Percentiles rank a stretch among this genome's conserved stretches.
These are phyloP conservation scores for Aspergillus candidus DNA, from an alignment of 2,329 filamentous ascomycete species.

Conservation along the genomic window DNA sequence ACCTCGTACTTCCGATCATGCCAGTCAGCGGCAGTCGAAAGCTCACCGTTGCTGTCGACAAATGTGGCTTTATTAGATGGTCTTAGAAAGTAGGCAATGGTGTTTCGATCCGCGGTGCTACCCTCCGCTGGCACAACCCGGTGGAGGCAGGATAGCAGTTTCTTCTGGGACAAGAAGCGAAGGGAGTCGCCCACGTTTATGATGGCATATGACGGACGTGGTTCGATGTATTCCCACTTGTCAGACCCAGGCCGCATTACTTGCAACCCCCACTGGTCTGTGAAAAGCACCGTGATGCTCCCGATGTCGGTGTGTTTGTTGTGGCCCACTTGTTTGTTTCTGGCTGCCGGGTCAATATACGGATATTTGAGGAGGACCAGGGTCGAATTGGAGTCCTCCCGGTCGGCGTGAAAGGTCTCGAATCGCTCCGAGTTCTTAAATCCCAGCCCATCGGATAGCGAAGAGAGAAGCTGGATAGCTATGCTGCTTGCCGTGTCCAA, in stretches of 20 bases:
- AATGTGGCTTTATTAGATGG: neutral
- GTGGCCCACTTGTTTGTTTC: slow-evolving; percentile 13
- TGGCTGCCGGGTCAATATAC: neutral
- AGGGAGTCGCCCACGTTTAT: slow-evolving; percentile 12
- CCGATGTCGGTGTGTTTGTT: slow-evolving; percentile 26
- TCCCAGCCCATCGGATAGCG: too few relatives aligned
- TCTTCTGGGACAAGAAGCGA: slow-evolving; percentile 5
- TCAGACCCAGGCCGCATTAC: slow-evolving; percentile 5
- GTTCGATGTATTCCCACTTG: slow-evolving; percentile 5
- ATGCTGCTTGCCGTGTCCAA: too few relatives aligned
- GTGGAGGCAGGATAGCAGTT: slow-evolving; percentile 5
- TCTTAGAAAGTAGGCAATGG: slow-evolving; percentile 10
- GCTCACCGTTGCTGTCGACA: neutral
- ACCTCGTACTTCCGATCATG: neutral
- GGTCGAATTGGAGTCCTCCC: slow-evolving; percentile 8
- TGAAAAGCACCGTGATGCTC: slow-evolving; percentile 24
- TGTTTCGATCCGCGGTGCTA: slow-evolving; percentile 5
- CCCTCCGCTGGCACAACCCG: slow-evolving; percentile 4
- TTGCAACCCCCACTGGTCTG: slow-evolving; percentile 28
- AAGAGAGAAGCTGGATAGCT: too few relatives aligned
- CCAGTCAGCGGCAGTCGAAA: neutral
- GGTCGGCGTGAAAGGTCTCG: slow-evolving; percentile 3
- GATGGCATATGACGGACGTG: slow-evolving; percentile 5
- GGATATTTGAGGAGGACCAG: slow-evolving; percentile 13
- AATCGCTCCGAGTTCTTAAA: too few relatives aligned